phyloP scores from a whole-genome alignment of 352 stramenopile species.

The Thalassiosira delicatula region DNA sequence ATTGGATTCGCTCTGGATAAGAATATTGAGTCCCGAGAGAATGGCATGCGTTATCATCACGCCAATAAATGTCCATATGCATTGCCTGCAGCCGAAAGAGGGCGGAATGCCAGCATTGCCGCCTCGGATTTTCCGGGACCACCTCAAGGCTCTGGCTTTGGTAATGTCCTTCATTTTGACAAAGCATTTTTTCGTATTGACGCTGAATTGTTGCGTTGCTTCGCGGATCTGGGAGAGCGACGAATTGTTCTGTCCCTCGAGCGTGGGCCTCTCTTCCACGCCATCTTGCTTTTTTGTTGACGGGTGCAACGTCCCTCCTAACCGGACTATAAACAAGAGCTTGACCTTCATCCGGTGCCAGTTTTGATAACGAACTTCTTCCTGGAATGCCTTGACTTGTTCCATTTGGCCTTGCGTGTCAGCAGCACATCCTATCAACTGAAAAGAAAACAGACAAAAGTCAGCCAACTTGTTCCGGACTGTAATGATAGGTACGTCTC shows the following conservation, averaged over 20 bases:
- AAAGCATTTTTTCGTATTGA: slow-evolving; percentile 1
- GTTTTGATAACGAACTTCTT: neutral
- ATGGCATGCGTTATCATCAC: slow-evolving; percentile 35
- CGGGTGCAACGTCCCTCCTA: slow-evolving; percentile 14
- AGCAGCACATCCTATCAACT: slow-evolving; percentile 38
- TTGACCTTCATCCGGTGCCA: slow-evolving; percentile 38
- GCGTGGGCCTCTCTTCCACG: neutral
- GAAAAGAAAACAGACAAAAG: slow-evolving; percentile 7
- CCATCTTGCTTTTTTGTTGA: neutral
- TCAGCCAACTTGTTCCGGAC: neutral
- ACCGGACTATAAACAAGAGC: slow-evolving; percentile 28
- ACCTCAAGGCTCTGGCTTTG: slow-evolving; percentile 19
- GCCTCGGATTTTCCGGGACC: slow-evolving; percentile 8
- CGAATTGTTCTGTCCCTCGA: no score
- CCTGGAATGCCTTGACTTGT: slow-evolving; percentile 13
- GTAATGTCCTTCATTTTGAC: neutral
- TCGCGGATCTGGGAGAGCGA: neutral
- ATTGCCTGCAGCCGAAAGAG: slow-evolving; percentile 34
- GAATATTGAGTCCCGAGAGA: slow-evolving; percentile 35
- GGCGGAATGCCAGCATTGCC: slow-evolving; percentile 32
- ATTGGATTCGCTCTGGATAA: slow-evolving; percentile 14
- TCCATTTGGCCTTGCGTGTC: slow-evolving; percentile 11
- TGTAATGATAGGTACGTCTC: neutral
- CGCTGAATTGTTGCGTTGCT: neutral
- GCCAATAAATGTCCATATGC: slow-evolving; percentile 38